Base-by-base conservation (phyloP, 108 stramenopile genomes). In the Cafeteria roenbergensis region DNA sequence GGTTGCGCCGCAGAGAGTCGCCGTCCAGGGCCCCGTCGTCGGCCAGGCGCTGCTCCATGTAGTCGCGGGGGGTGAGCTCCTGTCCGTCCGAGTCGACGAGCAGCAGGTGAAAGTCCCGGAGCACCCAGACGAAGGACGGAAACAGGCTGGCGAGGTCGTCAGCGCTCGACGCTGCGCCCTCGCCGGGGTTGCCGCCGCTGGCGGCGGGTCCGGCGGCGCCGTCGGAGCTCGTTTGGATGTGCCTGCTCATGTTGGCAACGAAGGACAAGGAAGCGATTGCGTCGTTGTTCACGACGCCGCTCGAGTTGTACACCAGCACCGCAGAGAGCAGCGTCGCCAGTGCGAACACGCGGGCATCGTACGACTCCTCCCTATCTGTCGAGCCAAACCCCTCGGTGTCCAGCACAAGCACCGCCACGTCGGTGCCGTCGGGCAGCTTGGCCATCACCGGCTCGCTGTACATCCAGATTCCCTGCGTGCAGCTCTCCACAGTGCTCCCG, bases 361-460 rank as follows among this genome's bases (percentile, higher is more conserved):
- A 57, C 51, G 48, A 2, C 30, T 6, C 2, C 0, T 34, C 33
- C 4, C 51, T 51, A 20, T 61, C 58, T 0, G 27, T 35, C 34
- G 57, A 48, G 24, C 59, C 59, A 27, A 69, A 28, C 4, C 68
- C 68, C 63, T 69, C 68, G 6, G 68, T 69, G 38, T 69, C 68
- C 52, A 69, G 61, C 25, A 69, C 50, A 53, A 24, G 20, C 9
- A 21, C 27, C 31, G 24, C 24, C 37, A 34, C 34, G 0, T 8
- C 42, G 25, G 52, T 4, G 25, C 42, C 50, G n/a, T n/a, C 27
- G 29, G 6, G 6, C 57, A 6, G 6, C 57, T 6, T 57, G 33
- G 33, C 6, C 17, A 17, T 57, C 57, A 6, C 6, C 33, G 57
- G 57, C 33, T 8, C 57, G 12, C 12, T 34, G 52, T 53, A 53